phyloP scores from a whole-genome alignment of 225 moss, liverwort and hornwort species.

The Polytrichum formosum region DNA sequence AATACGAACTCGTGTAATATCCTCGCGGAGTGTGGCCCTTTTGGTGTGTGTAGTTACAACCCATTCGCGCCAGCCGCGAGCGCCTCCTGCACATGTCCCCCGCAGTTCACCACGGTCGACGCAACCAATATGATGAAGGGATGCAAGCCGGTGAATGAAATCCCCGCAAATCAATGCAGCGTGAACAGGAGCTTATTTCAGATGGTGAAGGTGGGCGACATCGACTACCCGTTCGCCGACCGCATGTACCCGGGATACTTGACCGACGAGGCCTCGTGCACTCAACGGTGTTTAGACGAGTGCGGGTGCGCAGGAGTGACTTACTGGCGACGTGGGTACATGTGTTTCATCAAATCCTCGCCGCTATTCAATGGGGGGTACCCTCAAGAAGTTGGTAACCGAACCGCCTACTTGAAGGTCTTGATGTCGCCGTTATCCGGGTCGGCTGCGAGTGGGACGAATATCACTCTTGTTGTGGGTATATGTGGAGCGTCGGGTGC shows the following conservation, averaged over 20 bases:
- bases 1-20: slow-evolving; percentile 8
- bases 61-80: slow-evolving; percentile 9
- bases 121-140: slow-evolving; percentile 9
- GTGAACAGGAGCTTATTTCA: slow-evolving; percentile 15
- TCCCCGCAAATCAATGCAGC: slow-evolving; percentile 9
- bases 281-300: neutral
- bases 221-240: slow-evolving; percentile 34
- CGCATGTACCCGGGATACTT: slow-evolving; percentile 6
- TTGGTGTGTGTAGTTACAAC: slow-evolving; percentile 18
- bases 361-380: slow-evolving; percentile 39
- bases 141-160: slow-evolving; percentile 8
- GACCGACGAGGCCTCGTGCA: slow-evolving; percentile 15
- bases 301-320: slow-evolving; percentile 31
- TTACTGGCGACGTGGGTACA: slow-evolving; percentile 2
- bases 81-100: slow-evolving; percentile 20
- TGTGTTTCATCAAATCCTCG: slow-evolving; percentile 21
- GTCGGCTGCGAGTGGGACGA: neutral
- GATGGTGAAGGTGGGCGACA: slow-evolving; percentile 15
- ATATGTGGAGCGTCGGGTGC: neutral
- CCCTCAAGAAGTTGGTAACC: slow-evolving; percentile 32
- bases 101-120: slow-evolving; percentile 10
- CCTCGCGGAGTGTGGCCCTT: slow-evolving; percentile 30
- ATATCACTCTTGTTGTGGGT: neutral
- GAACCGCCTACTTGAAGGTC: slow-evolving; percentile 29
- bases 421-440: slow-evolving; percentile 2